Percentiles rank a stretch among this genome's conserved stretches.
Evolutionary conservation across 257 asterid genomes (phyloP).

Genomic region (Nemophila menziesii): DNA sequence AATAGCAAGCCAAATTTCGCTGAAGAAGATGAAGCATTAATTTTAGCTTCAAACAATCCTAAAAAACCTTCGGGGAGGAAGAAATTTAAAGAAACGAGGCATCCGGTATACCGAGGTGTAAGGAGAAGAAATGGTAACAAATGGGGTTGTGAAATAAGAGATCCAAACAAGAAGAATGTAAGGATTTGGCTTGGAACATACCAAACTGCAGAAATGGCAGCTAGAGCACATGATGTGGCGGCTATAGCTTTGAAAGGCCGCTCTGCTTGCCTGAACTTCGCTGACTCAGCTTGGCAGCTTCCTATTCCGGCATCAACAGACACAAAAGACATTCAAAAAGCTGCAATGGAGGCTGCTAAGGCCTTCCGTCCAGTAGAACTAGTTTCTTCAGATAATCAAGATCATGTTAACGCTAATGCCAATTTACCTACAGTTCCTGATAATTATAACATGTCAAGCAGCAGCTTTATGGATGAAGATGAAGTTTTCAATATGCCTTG

Average conservation of each 20-base stretch:
- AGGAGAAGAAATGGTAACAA: conserved; percentile 41
- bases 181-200: conserved; percentile 76
- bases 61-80: conserved; percentile 48
- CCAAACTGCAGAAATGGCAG: conserved; percentile 59
- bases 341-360: conserved; percentile 49
- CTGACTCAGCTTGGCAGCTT: conserved; percentile 56
- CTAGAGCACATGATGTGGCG: conserved; percentile 70
- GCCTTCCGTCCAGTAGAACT: conserved; percentile 19
- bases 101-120: conserved; percentile 57
- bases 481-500: conserved; percentile 31
- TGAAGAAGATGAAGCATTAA: conserved; percentile 1
- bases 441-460: too few species aligned
- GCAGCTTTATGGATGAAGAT: conserved; percentile 43
- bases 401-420: background rate
- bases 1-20: conserved; percentile 7
- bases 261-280: conserved; percentile 50
- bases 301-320: conserved; percentile 38
- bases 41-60: conserved; percentile 45
- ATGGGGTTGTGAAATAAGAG: conserved; percentile 66
- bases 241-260: conserved; percentile 53
- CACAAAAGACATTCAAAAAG: conserved; percentile 44
- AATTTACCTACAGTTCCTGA: background rate
- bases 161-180: conserved; percentile 49
- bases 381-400: background rate
- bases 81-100: conserved; percentile 59